Evolutionary conservation across 2,329 filamentous ascomycete genomes (phyloP).

Genomic region (Samsoniella hepiali): DNA sequence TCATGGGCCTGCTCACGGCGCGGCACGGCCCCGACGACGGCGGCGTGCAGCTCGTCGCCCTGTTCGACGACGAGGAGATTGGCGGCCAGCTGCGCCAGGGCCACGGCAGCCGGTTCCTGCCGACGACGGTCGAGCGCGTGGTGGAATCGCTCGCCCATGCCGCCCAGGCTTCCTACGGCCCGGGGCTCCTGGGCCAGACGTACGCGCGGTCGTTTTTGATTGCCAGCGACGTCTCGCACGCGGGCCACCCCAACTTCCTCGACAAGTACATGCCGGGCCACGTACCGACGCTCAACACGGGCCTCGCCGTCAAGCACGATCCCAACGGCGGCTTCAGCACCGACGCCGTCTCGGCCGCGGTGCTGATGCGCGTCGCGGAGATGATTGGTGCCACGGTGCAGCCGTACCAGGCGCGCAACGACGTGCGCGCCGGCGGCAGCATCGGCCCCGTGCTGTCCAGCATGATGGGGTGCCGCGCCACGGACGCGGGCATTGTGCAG

Average conservation of each 20-base stretch:
- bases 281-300: slow-evolving; percentile 82
- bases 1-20: slow-evolving; percentile 77
- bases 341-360: slow-evolving; percentile 77
- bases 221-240: slow-evolving; percentile 89
- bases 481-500: slow-evolving; percentile 87
- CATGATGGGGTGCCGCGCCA: slow-evolving; percentile 74
- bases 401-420: slow-evolving; percentile 92
- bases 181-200: slow-evolving; percentile 70
- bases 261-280: slow-evolving; percentile 80
- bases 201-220: slow-evolving; percentile 91
- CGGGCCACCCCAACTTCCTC: slow-evolving; percentile 91
- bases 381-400: slow-evolving; percentile 70
- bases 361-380: slow-evolving; percentile 75
- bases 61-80: slow-evolving; percentile 97
- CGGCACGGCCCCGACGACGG: slow-evolving; percentile 54
- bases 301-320: slow-evolving; percentile 75
- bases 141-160: slow-evolving; percentile 57
- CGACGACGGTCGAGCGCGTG: slow-evolving; percentile 74
- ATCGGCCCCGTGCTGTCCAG: slow-evolving; percentile 86
- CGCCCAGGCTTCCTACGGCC: slow-evolving; percentile 40
- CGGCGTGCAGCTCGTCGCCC: slow-evolving; percentile 84
- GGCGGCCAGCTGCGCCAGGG: slow-evolving; percentile 88
- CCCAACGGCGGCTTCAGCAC: slow-evolving; percentile 96
- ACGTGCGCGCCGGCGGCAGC: slow-evolving; percentile 83
- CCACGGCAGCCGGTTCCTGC: slow-evolving; percentile 83